Evolutionary conservation across 768 basidiomycete genomes (phyloP), one percentile per base, ranked within the genome.

Genomic region (Porpolomopsis calyptriformis): DNA sequence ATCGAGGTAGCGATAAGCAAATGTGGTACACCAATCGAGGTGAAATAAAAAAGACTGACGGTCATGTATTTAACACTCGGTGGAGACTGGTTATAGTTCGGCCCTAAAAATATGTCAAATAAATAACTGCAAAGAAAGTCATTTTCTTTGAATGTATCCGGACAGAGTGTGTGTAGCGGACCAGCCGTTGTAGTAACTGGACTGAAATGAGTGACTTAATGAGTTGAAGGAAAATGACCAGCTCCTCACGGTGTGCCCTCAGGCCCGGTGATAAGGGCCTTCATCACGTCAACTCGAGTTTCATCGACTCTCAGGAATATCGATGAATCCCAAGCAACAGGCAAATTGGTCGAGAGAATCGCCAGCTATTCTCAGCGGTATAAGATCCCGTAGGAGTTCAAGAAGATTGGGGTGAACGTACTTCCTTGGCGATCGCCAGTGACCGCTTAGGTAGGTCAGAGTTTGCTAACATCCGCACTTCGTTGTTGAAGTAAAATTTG

Each of bases 381-480:
- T 40, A 40, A 44, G n/a, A 20, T 39, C 25, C 7, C n/a, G 34
- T 11, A 12, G 23, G 39, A 14, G 10, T 40, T 3, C 51, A 26
- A 12, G 22, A 46, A 24, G 16, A 43, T 12, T 20, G 5, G 5
- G 19, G 12, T 22, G 19, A 26, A 47, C 57, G 52, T 49, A 84
- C 85, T 76, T 94, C 91, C 65, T 96, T 97, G 3, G 93, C 93
- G 50, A 97, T 96, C 8, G 92, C 92, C 48, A 96, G 69, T 1
- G 87, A 91, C 36, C 93, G 74, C 64, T 89, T 93, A 4, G 91
- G 90, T 45, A 92, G 86, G 56, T 89, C 85, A 18, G 86, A 82
- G 54, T 78, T 80, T 3, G 82, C 81, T 23, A 91, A 67, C 80
- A 88, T 84, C 23, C 88, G 73, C 18, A 85, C 86, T 59, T 92